Percentiles rank a stretch among this genome's conserved stretches.
phyloP scores from a whole-genome alignment of 2,329 filamentous ascomycete genomes.

The Ilyonectria sp. region DNA sequence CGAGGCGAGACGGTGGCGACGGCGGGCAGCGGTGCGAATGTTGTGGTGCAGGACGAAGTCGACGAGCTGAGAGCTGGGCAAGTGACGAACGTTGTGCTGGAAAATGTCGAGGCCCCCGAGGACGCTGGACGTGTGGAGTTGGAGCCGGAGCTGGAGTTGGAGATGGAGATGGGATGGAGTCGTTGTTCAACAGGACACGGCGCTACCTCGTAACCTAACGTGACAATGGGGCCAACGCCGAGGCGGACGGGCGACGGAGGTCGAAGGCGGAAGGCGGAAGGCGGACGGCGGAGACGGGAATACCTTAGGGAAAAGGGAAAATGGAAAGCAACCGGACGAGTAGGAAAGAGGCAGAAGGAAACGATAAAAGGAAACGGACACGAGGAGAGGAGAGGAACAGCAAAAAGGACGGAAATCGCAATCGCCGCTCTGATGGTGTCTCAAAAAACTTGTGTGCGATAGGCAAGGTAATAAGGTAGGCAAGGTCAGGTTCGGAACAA shows the following conservation, averaged over 20 bases:
- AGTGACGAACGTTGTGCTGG: background rate
- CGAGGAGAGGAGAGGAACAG: constrained; percentile 41
- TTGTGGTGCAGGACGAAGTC: background rate
- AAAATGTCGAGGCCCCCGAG: constrained; percentile 1
- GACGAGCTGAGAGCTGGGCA: constrained; percentile 1
- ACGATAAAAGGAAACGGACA: constrained; percentile 43
- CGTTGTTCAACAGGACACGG: constrained; percentile 29
- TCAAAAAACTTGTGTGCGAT: constrained; percentile 32
- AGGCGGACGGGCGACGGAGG: constrained; percentile 17
- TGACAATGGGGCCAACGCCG: constrained; percentile 26
- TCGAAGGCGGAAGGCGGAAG: background rate
- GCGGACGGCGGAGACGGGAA: constrained; percentile 9
- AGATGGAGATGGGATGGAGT: constrained; percentile 21
- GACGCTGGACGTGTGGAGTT: constrained; percentile 18
- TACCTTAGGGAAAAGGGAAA: constrained; percentile 12
- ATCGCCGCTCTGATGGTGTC: constrained; percentile 40
- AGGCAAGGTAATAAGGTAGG: constrained; percentile 29
- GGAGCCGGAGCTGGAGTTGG: background rate
- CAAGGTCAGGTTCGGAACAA: background rate
- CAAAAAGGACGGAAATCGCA: constrained; percentile 41
- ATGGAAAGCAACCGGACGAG: constrained; percentile 24
- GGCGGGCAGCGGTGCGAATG: constrained; percentile 11
- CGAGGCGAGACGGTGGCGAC: constrained; percentile 14
- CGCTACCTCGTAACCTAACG: constrained; percentile 21
- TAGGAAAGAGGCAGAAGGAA: constrained; percentile 37